Base-by-base conservation (phyloP, 352 stramenopile genomes). In the Globisporangium iwayamae region DNA sequence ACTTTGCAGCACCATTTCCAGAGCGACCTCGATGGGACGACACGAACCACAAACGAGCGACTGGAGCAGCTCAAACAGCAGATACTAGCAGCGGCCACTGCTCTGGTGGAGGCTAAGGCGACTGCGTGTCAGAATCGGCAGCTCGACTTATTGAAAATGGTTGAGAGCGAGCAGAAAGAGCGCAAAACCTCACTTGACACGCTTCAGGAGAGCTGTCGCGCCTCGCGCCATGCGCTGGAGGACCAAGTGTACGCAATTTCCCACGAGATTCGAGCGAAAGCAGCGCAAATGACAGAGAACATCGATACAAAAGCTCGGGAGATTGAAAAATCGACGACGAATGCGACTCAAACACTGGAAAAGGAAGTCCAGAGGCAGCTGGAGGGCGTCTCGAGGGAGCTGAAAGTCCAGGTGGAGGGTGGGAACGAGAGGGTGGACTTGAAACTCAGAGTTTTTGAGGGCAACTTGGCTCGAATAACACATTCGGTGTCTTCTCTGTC, bases 81-180 rank as follows among this genome's bases (percentile, higher is more conserved):
- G 56, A 47, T 78, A 38, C 59, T 46, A 0, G 25, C 41, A 3
- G n/a, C 60, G 4, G 58, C 74, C 13, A 67, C 63, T 30, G 62
- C 60, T 9, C 18, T 73, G 10, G 30, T 78, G 0, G 73, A 78
- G 10, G 61, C 60, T 0, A 65, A 63, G 55, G 48, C 71, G 1
- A 62, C 32, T 34, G 67, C 54, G 10, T 77, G 60, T 20, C 75
- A 81, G 28, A 74, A 28, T 22, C 72, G 71, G n/a, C 64, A 75
- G 14, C 18, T 70, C 25, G 75, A 83, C 3, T 50, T 78, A 13
- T 46, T 68, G 2, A 78, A 63, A 65, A 63, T 71, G 55, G 0
- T 82, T 48, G 70, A 85, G 30, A 73, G 50, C 11, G 81, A 91
- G 48, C 73, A 84, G 58, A 76, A 72, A 32, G 81, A 90, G 30